These are phyloP conservation scores for Dalbergia oliveri DNA, from an alignment of 306 rosid genomes.

Conservation along the genomic window DNA sequence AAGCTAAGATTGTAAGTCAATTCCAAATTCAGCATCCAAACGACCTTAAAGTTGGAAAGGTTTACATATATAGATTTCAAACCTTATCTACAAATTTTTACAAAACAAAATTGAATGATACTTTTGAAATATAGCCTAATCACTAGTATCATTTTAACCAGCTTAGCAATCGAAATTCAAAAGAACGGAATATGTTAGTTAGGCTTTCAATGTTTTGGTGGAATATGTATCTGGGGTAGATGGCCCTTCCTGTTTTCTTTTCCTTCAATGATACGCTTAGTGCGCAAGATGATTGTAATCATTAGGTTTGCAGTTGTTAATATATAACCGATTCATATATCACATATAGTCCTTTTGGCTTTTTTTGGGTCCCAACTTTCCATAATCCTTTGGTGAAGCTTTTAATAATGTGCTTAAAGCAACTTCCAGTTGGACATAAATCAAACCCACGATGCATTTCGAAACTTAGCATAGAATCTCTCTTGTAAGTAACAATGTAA, in stretches of 20 bases:
- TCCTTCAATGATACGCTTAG: slow-evolving; percentile 37
- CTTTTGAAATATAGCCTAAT: too few species aligned
- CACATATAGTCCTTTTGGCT: background rate
- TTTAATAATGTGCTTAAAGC: slow-evolving; percentile 18
- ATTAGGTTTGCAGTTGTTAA: slow-evolving; percentile 35
- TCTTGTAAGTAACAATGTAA: too few species aligned
- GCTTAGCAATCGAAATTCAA: background rate
- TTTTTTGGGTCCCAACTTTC: too few species aligned
- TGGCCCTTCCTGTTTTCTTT: slow-evolving; percentile 31
- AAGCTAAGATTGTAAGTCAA: too few species aligned
- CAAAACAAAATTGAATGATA: background rate
- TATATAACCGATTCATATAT: background rate
- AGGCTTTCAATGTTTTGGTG: slow-evolving; percentile 45
- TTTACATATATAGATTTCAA: too few species aligned
- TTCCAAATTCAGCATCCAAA: too few species aligned
- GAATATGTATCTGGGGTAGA: slow-evolving; percentile 33
- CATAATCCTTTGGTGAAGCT: background rate
- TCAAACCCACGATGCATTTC: too few species aligned
- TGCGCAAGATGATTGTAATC: slow-evolving; percentile 35
- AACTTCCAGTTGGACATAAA: background rate
- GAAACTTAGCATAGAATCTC: too few species aligned
- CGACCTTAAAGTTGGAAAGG: too few species aligned
- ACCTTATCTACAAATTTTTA: too few species aligned
- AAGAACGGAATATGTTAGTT: slow-evolving; percentile 42
- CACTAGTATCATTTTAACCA: background rate